These are phyloP conservation scores for Termitomyces sp. DNA, from an alignment of 768 basidiomycete species.

Conservation along the genomic window DNA sequence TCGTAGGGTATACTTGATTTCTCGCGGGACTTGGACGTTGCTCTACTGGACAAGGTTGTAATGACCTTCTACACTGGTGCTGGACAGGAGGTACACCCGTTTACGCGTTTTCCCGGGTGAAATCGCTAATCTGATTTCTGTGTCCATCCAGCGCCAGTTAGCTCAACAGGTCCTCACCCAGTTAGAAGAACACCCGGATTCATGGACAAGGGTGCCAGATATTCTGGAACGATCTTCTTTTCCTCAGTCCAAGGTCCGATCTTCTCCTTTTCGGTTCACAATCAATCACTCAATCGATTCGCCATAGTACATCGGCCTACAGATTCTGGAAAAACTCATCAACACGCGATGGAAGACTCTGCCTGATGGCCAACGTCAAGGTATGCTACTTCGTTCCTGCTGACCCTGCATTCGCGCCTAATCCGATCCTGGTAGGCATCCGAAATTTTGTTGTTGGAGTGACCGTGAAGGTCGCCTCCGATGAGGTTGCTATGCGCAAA, in stretches of 20 bases:
- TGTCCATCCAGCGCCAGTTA: conserved; percentile 71
- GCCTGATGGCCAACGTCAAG: conserved; percentile 90
- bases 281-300: neutral
- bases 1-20: conserved; percentile 86
- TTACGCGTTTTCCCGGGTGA: conserved; percentile 6
- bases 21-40: conserved; percentile 88
- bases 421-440: conserved; percentile 52
- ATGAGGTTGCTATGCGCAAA: conserved; percentile 81
- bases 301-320: conserved; percentile 86
- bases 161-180: conserved; percentile 94
- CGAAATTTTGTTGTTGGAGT: conserved; percentile 94
- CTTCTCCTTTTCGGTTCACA: conserved; percentile 1
- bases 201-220: conserved; percentile 96
- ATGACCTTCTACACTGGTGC: conserved; percentile 85
- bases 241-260: conserved; percentile 76
- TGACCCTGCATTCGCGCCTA: neutral
- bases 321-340: conserved; percentile 95
- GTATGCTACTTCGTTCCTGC: conserved; percentile 28
- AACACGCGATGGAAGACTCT: conserved; percentile 93
- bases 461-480: conserved; percentile 89
- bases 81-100: conserved; percentile 55
- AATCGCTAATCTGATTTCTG: conserved; percentile 21
- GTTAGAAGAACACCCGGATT: conserved; percentile 93
- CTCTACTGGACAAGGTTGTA: conserved; percentile 89
- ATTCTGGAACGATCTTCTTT: conserved; percentile 83